Base-by-base conservation (phyloP, 116 monocot species). In the Trichopus zeylanicus region DNA sequence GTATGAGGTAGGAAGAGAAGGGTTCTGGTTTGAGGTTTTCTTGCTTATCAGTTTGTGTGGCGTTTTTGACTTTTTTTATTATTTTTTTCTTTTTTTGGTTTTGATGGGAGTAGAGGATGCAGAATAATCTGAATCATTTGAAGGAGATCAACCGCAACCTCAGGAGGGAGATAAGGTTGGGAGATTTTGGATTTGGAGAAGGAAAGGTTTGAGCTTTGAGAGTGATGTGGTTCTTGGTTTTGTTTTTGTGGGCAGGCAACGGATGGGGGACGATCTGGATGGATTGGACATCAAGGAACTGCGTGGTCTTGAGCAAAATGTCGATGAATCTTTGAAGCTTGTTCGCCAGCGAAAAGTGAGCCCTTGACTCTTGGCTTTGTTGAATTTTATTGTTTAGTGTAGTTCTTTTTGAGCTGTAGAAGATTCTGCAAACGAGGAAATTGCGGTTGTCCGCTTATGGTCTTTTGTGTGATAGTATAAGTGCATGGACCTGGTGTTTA, bases 261-360 rank as follows among this genome's bases (percentile, higher is more conserved):
- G 79, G 24, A 79, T 72, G 61, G 90, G 90, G 7, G 75, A 75
- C 30, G 86, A 86, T 55, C 65, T 91, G 53, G 86, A 82, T 48
- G 82, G 67, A 8, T 19, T 91, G 55, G 77, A 82, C 32, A 59
- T 85, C 37, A 46, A 74, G 27, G 74, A 91, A 59, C 64, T 91
- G 79, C 86, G 79, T 63, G 77, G 67, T 68, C 85, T 91, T 79
- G 90, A 85, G 74, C 79, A 81, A 71, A 81, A 85, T 70, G 52
- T 91, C 23, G 86, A 91, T 52, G 68, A 63, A 7, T 55, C 85
- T 26, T 69, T 82, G 67, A 77, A 70, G 56, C 48, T 72, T 47
- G 90, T 91, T 59, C 82, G 90, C 19, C 61, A 67, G 16, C 70
- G 79, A 35, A 91, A 85, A 66, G 89, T 81, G 55, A 65, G 62